Base-by-base conservation (phyloP, 768 basidiomycete species). In the Trametes maxima region DNA sequence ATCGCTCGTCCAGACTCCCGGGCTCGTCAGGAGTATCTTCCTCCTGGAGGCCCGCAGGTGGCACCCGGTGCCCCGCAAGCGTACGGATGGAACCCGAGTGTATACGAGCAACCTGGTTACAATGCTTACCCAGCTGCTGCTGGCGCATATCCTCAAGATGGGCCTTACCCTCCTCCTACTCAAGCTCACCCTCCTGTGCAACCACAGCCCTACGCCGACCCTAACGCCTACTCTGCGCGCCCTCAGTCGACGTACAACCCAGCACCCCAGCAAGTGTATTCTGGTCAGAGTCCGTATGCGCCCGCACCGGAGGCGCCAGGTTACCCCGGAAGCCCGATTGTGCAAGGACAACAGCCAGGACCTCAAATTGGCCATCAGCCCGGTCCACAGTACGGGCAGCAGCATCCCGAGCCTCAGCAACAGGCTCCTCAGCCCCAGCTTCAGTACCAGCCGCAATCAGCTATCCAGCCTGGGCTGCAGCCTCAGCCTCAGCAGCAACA, bases 31-130 rank as follows among this genome's bases (percentile, higher is more conserved):
- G 74, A 75, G 16, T 75, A 76, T 13, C 67, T 63, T 56, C 36
- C 58, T 22, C 54, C 64, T 1, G 59, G 67, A 12, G 72, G 67
- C 19, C 73, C 78, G 19, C 80, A 80, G 54, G 59, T 44, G 2
- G 40, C 42, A 16, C 59, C 63, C 11, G 63, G 67, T 16, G 70
- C 65, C 17, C 73, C 79, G 33, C 80, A 82, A 57, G 63, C 72
- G 0, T 88, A 82, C 63, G 83, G 80, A 5, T 87, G 83, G 84
- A 80, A 82, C 65, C 77, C 79, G 2, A 45, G 67, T 5, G 67
- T 73, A 7, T 84, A 82, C 63, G 80, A 80, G 4, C 82, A 81
- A 50, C 69, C 73, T 5, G 76, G 72, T 7, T 81, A 82, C 65
- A 73, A 72, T 42, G 66, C 70, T n/a, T 79, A 75, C 59, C 77